Percentiles rank a stretch among this genome's conserved stretches.
Conservation (phyloP, 2,329 filamentous ascomycete genomes). For the Paraconiothyrium brasiliense region DNA sequence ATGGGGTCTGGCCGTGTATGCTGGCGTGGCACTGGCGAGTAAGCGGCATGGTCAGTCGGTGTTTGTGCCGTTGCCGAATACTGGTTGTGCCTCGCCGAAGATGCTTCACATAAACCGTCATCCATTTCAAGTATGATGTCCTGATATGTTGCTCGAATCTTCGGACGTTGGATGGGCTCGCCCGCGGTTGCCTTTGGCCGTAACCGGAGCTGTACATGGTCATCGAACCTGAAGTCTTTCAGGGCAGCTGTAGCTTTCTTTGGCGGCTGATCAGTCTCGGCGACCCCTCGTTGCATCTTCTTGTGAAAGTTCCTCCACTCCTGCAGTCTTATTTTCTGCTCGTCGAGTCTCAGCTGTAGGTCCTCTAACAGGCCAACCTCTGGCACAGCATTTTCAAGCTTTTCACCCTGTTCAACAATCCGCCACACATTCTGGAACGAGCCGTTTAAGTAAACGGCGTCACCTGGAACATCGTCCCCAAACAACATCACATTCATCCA, state of each 20-base stretch:
- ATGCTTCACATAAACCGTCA: constrained; percentile 33
- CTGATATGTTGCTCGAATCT: constrained; percentile 31
- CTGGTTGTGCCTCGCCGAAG: constrained; percentile 29
- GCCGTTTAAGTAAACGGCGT: constrained; percentile 71
- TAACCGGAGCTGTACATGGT: constrained; percentile 44
- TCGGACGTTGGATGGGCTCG: constrained; percentile 18
- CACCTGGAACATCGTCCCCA: constrained; percentile 67
- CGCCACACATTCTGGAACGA: constrained; percentile 78
- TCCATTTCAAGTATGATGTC: constrained; percentile 45
- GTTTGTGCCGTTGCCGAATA: constrained; percentile 22
- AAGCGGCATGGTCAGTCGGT: constrained; percentile 29
- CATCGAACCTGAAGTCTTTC: constrained; percentile 42
- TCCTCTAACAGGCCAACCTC: constrained; percentile 70
- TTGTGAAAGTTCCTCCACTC: constrained; percentile 77
- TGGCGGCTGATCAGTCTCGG: constrained; percentile 1
- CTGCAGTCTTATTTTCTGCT: constrained; percentile 73
- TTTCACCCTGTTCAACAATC: constrained; percentile 67
- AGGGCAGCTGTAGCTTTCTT: constrained; percentile 15
- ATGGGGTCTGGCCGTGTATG: constrained; percentile 27
- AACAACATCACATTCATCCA: constrained; percentile 78
- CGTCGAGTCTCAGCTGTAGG: constrained; percentile 72
- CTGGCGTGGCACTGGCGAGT: constrained; percentile 32
- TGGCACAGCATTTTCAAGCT: constrained; percentile 65
- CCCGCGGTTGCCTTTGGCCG: constrained; percentile 24
- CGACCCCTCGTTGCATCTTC: constrained; percentile 39